phyloP scores from a whole-genome alignment of 495 filamentous ascomycete species.

The Clavariopsis aquatica region DNA sequence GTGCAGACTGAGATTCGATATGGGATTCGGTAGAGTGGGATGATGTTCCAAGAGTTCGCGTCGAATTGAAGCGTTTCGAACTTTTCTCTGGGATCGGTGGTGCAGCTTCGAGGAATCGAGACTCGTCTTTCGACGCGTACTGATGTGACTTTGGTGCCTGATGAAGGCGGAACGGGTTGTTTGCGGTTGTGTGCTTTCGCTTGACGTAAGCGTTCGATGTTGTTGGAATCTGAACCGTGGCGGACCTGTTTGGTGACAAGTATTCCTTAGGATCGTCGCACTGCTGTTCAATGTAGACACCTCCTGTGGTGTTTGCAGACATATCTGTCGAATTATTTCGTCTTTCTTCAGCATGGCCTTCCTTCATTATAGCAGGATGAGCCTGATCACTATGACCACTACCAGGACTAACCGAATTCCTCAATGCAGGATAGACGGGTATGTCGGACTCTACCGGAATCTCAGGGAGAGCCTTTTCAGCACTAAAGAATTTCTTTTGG shows the following conservation, averaged over 20 bases:
- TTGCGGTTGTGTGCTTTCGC: not conserved
- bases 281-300: not conserved
- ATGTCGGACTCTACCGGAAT: not conserved
- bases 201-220: not conserved
- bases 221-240: not conserved
- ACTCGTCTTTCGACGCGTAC: not conserved
- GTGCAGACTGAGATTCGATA: not conserved
- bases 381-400: not conserved
- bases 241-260: not conserved
- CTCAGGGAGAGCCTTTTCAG: not conserved
- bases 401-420: not conserved
- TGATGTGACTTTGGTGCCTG: not conserved
- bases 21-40: not conserved
- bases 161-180: not conserved
- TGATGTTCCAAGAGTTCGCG: not conserved
- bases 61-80: not conserved
- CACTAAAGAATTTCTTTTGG: not conserved
- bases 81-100: constrained; percentile 15
- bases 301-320: not conserved
- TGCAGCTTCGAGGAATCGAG: not conserved
- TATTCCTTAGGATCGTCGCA: not conserved
- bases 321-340: no score
- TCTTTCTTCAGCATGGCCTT: not conserved
- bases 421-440: not conserved
- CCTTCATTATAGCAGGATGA: not conserved